These are phyloP conservation scores for Athelia psychrophila DNA, from an alignment of 1,284 basidiomycete genomes.

Conservation along the genomic window DNA sequence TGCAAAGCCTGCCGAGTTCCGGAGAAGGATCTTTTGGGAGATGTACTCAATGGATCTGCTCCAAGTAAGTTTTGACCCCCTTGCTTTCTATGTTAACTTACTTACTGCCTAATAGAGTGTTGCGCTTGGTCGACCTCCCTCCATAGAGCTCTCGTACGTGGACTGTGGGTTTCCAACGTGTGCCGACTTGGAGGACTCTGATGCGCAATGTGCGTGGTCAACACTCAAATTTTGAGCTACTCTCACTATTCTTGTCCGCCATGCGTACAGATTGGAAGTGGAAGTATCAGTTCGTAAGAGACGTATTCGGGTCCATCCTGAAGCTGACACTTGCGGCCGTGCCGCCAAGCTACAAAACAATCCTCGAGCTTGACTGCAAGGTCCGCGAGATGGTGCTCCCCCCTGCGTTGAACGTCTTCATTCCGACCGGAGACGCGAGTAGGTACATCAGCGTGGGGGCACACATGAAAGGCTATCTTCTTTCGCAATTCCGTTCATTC, in stretches of 20 bases:
- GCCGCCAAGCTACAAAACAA: constrained; percentile 48
- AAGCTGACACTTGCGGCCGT: constrained; percentile 50
- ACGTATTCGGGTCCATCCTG: constrained; percentile 35
- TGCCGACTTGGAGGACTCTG: no score
- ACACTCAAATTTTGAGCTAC: no score
- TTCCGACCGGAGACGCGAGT: constrained; percentile 41
- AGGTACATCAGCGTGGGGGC: constrained; percentile 45
- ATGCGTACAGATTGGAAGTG: constrained; percentile 27
- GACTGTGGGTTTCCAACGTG: constrained; percentile 61
- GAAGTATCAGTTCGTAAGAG: constrained; percentile 22
- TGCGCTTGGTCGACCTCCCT: constrained; percentile 51
- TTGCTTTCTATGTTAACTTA: neutral
- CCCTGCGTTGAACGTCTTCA: constrained; percentile 47
- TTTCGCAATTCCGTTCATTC: constrained; percentile 47
- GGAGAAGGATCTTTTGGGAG: constrained; percentile 60
- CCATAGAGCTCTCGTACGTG: constrained; percentile 51
- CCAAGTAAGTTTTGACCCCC: constrained; percentile 31
- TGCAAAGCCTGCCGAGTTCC: constrained; percentile 50
- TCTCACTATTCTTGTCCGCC: no score
- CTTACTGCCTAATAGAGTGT: constrained; percentile 36
- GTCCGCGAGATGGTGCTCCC: constrained; percentile 52
- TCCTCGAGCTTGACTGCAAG: constrained; percentile 56
- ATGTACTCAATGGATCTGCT: constrained; percentile 47
- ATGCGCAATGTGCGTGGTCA: no score
- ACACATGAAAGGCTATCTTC: constrained; percentile 45